phyloP scores from a whole-genome alignment of 306 rosid genomes.

The Casuarina equisetifolia region DNA sequence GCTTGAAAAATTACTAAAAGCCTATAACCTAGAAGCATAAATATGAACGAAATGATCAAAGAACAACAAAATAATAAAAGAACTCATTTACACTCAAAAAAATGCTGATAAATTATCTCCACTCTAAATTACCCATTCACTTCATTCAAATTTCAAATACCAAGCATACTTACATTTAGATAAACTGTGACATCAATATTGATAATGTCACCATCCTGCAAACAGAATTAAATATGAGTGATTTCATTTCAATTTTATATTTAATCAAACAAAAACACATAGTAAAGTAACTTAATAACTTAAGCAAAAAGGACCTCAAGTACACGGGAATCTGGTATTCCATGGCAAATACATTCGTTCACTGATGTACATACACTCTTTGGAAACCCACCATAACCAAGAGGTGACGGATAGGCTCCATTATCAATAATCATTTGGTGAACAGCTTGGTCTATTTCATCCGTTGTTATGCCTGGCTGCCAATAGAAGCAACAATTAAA shows the following conservation, averaged over 20 bases:
- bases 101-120: not conserved
- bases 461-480: slow-evolving; percentile 93
- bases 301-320: slow-evolving; percentile 62
- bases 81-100: not conserved
- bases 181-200: slow-evolving; percentile 89
- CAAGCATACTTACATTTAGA: slow-evolving; percentile 67
- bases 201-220: slow-evolving; percentile 95
- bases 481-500: slow-evolving; percentile 55
- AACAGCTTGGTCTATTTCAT: slow-evolving; percentile 93
- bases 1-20: not conserved
- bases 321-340: slow-evolving; percentile 84
- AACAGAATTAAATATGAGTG: slow-evolving; percentile 16
- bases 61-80: not conserved
- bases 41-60: not conserved
- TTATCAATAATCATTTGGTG: slow-evolving; percentile 92
- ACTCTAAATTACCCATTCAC: not conserved
- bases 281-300: slow-evolving; percentile 20
- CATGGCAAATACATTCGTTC: slow-evolving; percentile 96
- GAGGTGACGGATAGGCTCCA: slow-evolving; percentile 95
- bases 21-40: not conserved
- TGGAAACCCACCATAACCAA: slow-evolving; percentile 93
- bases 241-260: not conserved
- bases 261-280: not conserved
- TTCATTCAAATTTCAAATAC: not conserved
- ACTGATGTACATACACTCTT: slow-evolving; percentile 98